Percentiles rank a stretch among this genome's conserved stretches.
phyloP scores from a whole-genome alignment of 1,284 basidiomycete species.

The Marasmius tenuissimus region DNA sequence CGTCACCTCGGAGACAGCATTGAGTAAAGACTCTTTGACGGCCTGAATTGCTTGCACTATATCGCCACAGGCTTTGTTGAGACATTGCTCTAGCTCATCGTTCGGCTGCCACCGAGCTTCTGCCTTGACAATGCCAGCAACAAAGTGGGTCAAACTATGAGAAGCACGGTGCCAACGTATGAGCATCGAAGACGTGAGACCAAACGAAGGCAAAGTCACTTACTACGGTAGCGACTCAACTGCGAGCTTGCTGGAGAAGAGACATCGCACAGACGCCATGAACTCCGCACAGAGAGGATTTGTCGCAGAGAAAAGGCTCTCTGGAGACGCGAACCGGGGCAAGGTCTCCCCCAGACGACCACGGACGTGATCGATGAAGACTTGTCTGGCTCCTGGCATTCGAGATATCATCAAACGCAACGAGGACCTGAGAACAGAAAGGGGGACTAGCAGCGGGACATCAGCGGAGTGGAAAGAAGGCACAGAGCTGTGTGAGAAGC shows the following conservation, averaged over 20 bases:
- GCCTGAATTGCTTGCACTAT: slow-evolving; percentile 21
- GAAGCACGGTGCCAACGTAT: neutral
- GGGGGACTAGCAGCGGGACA: slow-evolving; percentile 9
- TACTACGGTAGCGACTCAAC: slow-evolving; percentile 17
- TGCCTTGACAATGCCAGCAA: slow-evolving; percentile 9
- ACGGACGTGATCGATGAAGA: slow-evolving; percentile 18
- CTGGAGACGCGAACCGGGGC: slow-evolving; percentile 8
- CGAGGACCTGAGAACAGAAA: slow-evolving; percentile 14
- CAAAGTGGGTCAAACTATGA: slow-evolving; percentile 15
- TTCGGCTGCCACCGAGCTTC: slow-evolving; percentile 9
- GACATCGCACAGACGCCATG: slow-evolving; percentile 12
- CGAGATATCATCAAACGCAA: slow-evolving; percentile 14
- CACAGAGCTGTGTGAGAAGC: neutral
- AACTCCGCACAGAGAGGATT: slow-evolving; percentile 7
- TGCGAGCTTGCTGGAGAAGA: slow-evolving; percentile 19
- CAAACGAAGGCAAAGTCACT: slow-evolving; percentile 4
- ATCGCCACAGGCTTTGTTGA: slow-evolving; percentile 15
- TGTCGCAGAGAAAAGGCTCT: slow-evolving; percentile 9
- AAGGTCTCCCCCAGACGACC: slow-evolving; percentile 9
- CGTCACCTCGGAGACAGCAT: neutral
- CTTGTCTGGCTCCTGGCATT: slow-evolving; percentile 8
- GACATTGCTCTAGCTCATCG: slow-evolving; percentile 3
- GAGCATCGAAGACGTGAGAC: neutral
- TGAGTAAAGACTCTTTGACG: slow-evolving; percentile 14
- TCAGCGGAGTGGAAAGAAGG: neutral